Conservation (phyloP, 2,329 filamentous ascomycete genomes). For the Talaromyces marneffei region DNA sequence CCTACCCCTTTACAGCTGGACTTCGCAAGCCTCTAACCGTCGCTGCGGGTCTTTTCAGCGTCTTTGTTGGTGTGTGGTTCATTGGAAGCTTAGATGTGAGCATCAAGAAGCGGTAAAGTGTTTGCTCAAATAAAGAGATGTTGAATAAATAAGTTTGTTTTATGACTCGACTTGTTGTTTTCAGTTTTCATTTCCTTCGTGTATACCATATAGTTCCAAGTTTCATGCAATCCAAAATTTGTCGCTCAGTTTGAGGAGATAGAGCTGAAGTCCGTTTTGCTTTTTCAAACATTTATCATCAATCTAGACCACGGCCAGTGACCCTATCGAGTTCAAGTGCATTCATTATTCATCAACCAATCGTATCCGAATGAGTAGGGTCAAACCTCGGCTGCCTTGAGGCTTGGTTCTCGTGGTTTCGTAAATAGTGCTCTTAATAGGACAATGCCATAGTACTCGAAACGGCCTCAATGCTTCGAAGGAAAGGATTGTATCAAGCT, state of each 20-base stretch:
- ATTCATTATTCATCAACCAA: not conserved
- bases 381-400: not conserved
- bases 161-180: not conserved
- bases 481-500: not conserved
- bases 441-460: not conserved
- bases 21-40: constrained; percentile 84
- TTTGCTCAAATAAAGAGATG: not conserved
- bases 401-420: not conserved
- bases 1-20: constrained; percentile 67
- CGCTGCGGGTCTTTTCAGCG: constrained; percentile 63
- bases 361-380: not conserved
- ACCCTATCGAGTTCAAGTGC: too few species aligned
- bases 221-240: not conserved
- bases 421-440: not conserved
- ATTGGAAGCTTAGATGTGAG: constrained; percentile 75
- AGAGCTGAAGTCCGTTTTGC: not conserved
- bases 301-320: not conserved
- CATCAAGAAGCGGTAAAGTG: constrained; percentile 57
- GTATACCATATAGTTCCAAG: not conserved
- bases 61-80: constrained; percentile 70
- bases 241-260: not conserved
- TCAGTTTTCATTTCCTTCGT: not conserved
- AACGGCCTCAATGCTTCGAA: not conserved
- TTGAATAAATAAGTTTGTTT: constrained; percentile 1
- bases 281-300: not conserved